phyloP scores from a whole-genome alignment of 352 stramenopile genomes.

The Phytophthora podocarpi region DNA sequence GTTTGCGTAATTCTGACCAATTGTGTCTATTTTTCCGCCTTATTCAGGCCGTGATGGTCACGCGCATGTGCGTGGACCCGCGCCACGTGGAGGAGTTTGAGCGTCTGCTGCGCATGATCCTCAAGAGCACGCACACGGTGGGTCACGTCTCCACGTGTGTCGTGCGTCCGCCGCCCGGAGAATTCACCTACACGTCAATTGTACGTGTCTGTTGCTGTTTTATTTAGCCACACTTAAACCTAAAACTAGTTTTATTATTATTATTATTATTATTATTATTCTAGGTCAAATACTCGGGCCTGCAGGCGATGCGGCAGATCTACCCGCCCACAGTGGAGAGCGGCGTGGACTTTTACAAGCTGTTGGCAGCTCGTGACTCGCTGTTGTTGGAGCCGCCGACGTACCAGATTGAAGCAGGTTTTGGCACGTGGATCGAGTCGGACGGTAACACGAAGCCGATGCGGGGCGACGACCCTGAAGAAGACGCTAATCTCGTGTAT shows the following conservation, averaged over 20 bases:
- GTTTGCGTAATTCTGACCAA: too few species aligned
- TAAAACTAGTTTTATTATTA: slow-evolving; percentile 1
- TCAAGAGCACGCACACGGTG: slow-evolving; percentile 80
- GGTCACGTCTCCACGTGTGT: slow-evolving; percentile 85
- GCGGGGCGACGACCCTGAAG: slow-evolving; percentile 66
- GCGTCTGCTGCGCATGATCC: slow-evolving; percentile 75
- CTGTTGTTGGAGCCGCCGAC: slow-evolving; percentile 77
- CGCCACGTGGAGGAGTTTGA: slow-evolving; percentile 82
- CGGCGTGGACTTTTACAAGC: slow-evolving; percentile 80
- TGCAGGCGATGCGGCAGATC: slow-evolving; percentile 76
- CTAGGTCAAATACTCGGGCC: slow-evolving; percentile 81
- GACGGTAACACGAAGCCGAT: slow-evolving; percentile 83
- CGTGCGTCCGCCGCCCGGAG: slow-evolving; percentile 70
- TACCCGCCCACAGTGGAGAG: slow-evolving; percentile 69
- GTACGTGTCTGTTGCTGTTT: slow-evolving; percentile 42
- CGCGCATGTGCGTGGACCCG: slow-evolving; percentile 78
- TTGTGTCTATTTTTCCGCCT: not conserved
- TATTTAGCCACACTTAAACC: slow-evolving; percentile 1
- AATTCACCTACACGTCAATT: slow-evolving; percentile 86
- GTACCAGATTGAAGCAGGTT: slow-evolving; percentile 86
- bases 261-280: slow-evolving; percentile 3
- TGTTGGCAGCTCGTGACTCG: slow-evolving; percentile 75
- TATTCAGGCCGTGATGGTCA: slow-evolving; percentile 78
- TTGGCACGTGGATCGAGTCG: slow-evolving; percentile 85
- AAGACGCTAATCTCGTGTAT: slow-evolving; percentile 73